Base-by-base conservation (phyloP, 2,329 filamentous ascomycete genomes). In the Calycina marina region DNA sequence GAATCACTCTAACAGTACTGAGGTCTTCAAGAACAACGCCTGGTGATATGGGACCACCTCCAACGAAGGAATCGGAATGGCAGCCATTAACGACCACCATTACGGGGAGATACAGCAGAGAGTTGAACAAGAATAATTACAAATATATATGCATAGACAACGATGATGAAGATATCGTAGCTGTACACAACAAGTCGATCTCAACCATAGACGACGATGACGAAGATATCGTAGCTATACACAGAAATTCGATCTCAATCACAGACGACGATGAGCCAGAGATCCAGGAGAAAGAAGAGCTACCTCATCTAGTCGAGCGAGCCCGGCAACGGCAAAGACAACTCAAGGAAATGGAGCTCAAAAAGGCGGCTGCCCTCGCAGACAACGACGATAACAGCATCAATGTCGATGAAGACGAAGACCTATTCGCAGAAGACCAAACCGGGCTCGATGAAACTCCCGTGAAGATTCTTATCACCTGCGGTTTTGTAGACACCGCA, bases 381-480 rank as follows among this genome's bases (percentile, higher is more conserved):
- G 32, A 38, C n/a, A 25, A 35, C 14, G 44, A 40, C 29, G 38
- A 42, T 25, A 24, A 13, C 6, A 20, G 25, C n/a, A n/a, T n/a
- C n/a, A n/a, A n/a, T 30, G n/a, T 20, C 14, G 25, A 8, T n/a
- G 14, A 17, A 26, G 18, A 14, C 4, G 29, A 42, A 14, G 43
- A 43, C 17, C 28, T 40, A 6, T 40, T 40, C 25, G 13, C 36
- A 12, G 39, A 43, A 6, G 35, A 38, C 6, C 14, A 30, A 2
- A 25, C 14, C 5, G n/a, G n/a, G 20, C 20, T 9, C 31, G 41
- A 12, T 31, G 40, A 0, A 67, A 76, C 38, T 58, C 64, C 1
- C 47, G 67, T 82, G 25, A 59, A 69, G 35, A 68, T 88, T 14
- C 59, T 85, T 18, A 70, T 94, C 40, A 68, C 64, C 0, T n/a